Base-by-base conservation (phyloP, 2,329 filamentous ascomycete genomes). In the Ophiostoma sp. region DNA sequence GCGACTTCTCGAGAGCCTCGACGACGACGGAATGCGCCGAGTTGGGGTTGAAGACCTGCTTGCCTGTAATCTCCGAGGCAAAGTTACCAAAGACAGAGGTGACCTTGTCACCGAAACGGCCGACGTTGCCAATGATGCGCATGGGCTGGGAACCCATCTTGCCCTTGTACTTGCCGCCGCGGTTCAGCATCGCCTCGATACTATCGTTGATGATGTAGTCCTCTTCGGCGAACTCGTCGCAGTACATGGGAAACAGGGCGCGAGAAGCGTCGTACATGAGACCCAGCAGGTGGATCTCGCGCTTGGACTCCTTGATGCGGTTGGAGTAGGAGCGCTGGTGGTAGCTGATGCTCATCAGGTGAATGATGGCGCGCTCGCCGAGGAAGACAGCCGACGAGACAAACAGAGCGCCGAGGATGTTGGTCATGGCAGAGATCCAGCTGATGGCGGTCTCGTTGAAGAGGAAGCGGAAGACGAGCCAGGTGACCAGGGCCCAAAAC, bases 81-180 rank as follows among this genome's bases (percentile, higher is more conserved):
- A 98, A 88, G 76, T 96, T 95, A 33, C 95, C 95, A 78, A 98
- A 96, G 0, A 90, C 91, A 1, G 93, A 94, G 0, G 94, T 97
- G 72, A 98, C 88, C 80, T 97, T 97, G 83, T 96, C 94, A 76
- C 94, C 94, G 69, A 97, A 84, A 31, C 93, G 89, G 57, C 91
- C 91, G 68, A 93, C 89, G 71, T 85, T 82, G 70, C 89, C 86
- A 67, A 98, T 89, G 20, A 97, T 80, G 73, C 87, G 88, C 84
- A 96, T 89, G 0, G 94, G 94, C 1, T 67, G 66, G 27, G 91
- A 92, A 6, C 85, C 87, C 8, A 89, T 87, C 64, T 90, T 41
- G 54, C 48, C 23, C 17, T 27, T 66, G 48, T 27, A 65, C 67
- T 70, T 74, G 70, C 74, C 75, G 62, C 81, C 83, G 44, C 67